Percentiles rank a stretch among this genome's conserved stretches.
phyloP scores from a whole-genome alignment of 768 basidiomycete genomes.

The Lentinula guzmanii region DNA sequence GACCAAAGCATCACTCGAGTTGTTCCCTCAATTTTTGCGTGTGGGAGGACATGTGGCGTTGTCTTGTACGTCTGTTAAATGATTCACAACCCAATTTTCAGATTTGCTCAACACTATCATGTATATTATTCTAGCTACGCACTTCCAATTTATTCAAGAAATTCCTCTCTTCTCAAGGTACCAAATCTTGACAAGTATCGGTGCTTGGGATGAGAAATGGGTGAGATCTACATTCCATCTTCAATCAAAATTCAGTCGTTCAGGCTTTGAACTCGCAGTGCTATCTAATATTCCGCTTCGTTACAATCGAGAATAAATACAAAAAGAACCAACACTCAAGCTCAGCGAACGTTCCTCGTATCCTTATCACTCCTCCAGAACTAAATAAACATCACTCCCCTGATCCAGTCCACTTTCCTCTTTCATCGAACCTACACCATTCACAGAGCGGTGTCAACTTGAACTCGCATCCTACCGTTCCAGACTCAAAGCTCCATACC shows the following conservation, averaged over 20 bases:
- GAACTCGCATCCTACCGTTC: constrained; percentile 13
- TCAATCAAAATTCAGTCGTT: neutral
- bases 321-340: neutral
- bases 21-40: constrained; percentile 34
- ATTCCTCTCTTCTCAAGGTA: constrained; percentile 38
- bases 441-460: no score
- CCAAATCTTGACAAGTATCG: constrained; percentile 37
- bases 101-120: neutral
- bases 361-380: neutral
- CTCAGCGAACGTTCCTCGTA: neutral
- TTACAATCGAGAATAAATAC: constrained; percentile 24
- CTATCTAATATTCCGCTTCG: constrained; percentile 39
- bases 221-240: constrained; percentile 20
- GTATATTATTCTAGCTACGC: constrained; percentile 28
- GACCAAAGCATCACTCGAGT: constrained; percentile 2
- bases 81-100: no score
- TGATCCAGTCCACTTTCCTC: neutral
- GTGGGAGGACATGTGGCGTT: constrained; percentile 30
- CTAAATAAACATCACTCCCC: neutral
- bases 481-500: constrained; percentile 55
- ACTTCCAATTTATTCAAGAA: constrained; percentile 45
- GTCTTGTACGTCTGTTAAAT: constrained; percentile 28
- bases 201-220: constrained; percentile 52
- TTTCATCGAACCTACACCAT: neutral
- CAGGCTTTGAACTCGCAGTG: constrained; percentile 20